These are phyloP conservation scores for Xylaria sp. DNA, from an alignment of 2,329 filamentous ascomycete species.

Conservation along the genomic window DNA sequence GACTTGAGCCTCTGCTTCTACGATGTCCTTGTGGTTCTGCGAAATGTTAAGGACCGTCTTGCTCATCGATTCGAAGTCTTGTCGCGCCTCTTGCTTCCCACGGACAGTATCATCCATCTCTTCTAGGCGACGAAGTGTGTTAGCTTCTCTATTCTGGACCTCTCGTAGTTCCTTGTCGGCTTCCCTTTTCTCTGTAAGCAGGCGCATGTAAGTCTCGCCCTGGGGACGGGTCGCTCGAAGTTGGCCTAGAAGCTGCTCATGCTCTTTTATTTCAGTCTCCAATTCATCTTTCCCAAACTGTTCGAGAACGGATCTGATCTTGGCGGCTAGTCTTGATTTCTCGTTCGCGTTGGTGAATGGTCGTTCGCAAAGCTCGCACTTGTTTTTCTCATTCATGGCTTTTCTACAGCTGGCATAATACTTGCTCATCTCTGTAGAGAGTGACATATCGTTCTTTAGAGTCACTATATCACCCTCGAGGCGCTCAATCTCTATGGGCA, in stretches of 20 bases:
- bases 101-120: constrained; percentile 74
- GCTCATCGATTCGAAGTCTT: constrained; percentile 78
- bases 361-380: constrained; percentile 81
- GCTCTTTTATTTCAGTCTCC: constrained; percentile 68
- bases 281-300: constrained; percentile 71
- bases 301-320: constrained; percentile 72
- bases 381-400: constrained; percentile 73
- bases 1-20: constrained; percentile 77
- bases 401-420: constrained; percentile 78
- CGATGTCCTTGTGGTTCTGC: constrained; percentile 77
- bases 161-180: constrained; percentile 72
- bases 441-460: constrained; percentile 73
- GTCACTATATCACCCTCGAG: constrained; percentile 68
- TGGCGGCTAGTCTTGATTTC: constrained; percentile 72
- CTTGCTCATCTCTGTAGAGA: constrained; percentile 74
- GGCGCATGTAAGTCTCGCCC: constrained; percentile 79
- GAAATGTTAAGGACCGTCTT: constrained; percentile 82
- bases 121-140: constrained; percentile 71
- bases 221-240: constrained; percentile 72
- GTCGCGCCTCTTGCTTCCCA: constrained; percentile 72
- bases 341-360: constrained; percentile 71
- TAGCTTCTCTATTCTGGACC: constrained; percentile 70
- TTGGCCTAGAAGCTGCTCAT: constrained; percentile 63
- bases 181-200: constrained; percentile 77
- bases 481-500: constrained; percentile 61